Evolutionary conservation across 2,329 filamentous ascomycete genomes (phyloP).

Genomic region (Emmonsia crescens): DNA sequence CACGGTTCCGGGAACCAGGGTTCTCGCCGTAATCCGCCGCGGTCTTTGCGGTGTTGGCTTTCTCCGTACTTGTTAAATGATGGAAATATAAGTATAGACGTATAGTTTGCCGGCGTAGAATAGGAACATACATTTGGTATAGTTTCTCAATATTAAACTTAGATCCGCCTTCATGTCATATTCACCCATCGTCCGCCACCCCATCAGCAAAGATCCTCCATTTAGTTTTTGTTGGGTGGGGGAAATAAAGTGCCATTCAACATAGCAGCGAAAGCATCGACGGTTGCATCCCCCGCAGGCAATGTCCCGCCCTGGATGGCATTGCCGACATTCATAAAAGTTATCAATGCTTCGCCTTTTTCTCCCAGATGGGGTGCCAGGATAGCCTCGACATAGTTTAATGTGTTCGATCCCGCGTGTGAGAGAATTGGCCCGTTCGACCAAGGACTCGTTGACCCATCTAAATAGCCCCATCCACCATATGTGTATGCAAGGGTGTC

Average conservation of each 20-base stretch:
- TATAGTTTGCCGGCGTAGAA: not conserved
- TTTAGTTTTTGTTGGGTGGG: not conserved
- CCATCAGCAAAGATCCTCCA: not conserved
- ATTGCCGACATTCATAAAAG: constrained; percentile 1
- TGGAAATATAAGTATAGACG: not conserved
- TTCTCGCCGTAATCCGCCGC: not conserved
- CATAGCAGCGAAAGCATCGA: not conserved
- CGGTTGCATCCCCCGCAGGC: not conserved
- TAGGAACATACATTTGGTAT: no score
- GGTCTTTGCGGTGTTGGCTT: not conserved
- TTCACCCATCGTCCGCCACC: not conserved
- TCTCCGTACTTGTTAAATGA: not conserved
- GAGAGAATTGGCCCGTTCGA: constrained; percentile 5
- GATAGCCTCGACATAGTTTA: not conserved
- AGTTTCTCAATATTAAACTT: no score
- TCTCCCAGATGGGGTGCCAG: not conserved
- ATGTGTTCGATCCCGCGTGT: constrained; percentile 4
- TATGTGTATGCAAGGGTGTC: constrained; percentile 2
- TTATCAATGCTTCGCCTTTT: not conserved
- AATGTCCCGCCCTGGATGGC: not conserved
- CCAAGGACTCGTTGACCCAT: constrained; percentile 4
- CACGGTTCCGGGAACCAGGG: not conserved
- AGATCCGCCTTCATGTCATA: no score
- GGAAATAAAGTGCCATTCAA: not conserved
- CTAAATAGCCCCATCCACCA: constrained; percentile 7